Conservation (phyloP, 1,284 basidiomycete species). For the Neonothopanus nambi region DNA sequence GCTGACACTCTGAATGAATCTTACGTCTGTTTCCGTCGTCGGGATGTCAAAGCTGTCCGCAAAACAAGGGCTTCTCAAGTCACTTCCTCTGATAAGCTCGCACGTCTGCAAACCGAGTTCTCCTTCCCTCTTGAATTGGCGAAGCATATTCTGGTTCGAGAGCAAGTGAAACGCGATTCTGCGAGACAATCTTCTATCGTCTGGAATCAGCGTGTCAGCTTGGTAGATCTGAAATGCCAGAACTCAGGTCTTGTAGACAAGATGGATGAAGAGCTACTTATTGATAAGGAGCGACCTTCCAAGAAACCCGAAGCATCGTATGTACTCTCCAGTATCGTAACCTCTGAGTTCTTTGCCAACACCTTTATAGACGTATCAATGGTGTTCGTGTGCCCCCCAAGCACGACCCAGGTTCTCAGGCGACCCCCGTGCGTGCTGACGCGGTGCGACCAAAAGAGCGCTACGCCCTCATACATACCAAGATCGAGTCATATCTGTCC, state of each 20-base stretch:
- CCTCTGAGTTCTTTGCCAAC: background rate
- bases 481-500: slow-evolving; percentile 70
- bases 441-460: slow-evolving; percentile 68
- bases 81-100: slow-evolving; percentile 84
- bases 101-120: slow-evolving; percentile 79
- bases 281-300: slow-evolving; percentile 69
- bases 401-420: slow-evolving; percentile 37
- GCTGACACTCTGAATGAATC: slow-evolving; percentile 89
- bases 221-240: slow-evolving; percentile 82
- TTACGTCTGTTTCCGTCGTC: slow-evolving; percentile 96
- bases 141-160: slow-evolving; percentile 69
- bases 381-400: slow-evolving; percentile 50
- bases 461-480: slow-evolving; percentile 55
- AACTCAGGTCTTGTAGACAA: slow-evolving; percentile 62
- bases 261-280: slow-evolving; percentile 80
- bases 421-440: slow-evolving; percentile 38
- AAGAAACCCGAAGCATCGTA: slow-evolving; percentile 41
- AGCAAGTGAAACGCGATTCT: slow-evolving; percentile 71
- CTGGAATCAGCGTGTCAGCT: slow-evolving; percentile 77
- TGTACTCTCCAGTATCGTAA: slow-evolving; percentile 36
- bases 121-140: slow-evolving; percentile 73
- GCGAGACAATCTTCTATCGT: slow-evolving; percentile 61
- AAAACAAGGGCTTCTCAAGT: slow-evolving; percentile 93
- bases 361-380: slow-evolving; percentile 50
- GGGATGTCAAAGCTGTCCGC: slow-evolving; percentile 91